phyloP scores from a whole-genome alignment of 179 eudicot species.

The Silene noctiflora region DNA sequence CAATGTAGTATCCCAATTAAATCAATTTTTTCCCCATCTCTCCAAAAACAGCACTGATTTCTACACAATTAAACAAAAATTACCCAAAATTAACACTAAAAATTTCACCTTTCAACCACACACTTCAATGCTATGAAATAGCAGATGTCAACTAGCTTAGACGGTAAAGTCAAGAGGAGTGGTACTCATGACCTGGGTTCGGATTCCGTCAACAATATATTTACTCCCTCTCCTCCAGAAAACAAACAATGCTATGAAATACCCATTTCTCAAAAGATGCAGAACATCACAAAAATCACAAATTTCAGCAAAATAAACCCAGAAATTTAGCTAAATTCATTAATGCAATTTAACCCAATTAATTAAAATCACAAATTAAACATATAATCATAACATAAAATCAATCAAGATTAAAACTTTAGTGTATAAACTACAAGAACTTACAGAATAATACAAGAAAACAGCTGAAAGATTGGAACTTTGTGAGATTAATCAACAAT shows the following conservation, averaged over 20 bases:
- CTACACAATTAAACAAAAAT: background rate
- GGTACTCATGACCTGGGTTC: too few relatives aligned
- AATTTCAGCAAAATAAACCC: background rate
- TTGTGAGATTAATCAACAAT: constrained; percentile 25
- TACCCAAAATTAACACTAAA: constrained; percentile 1
- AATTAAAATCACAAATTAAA: constrained; percentile 1
- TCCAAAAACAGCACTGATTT: background rate
- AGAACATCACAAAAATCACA: constrained; percentile 8
- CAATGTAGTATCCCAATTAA: constrained; percentile 3
- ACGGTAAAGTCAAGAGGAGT: too few relatives aligned
- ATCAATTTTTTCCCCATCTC: constrained; percentile 6
- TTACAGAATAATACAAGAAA: constrained; percentile 48
- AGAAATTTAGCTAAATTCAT: background rate
- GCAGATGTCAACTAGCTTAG: too few relatives aligned
- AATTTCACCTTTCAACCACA: constrained; percentile 7
- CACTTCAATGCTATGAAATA: background rate
- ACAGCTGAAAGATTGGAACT: constrained; percentile 35
- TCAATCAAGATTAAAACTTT: constrained; percentile 8
- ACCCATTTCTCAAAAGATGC: constrained; percentile 5
- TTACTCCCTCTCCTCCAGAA: too few relatives aligned
- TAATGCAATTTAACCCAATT: constrained; percentile 20
- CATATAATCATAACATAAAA: background rate
- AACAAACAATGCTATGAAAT: background rate
- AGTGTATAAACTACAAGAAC: constrained; percentile 21
- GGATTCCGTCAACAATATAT: too few relatives aligned